Percentiles rank a stretch among this genome's conserved stretches.
These are phyloP conservation scores for Polygonum aviculare DNA, from an alignment of 148 eudicot species.

Conservation along the genomic window DNA sequence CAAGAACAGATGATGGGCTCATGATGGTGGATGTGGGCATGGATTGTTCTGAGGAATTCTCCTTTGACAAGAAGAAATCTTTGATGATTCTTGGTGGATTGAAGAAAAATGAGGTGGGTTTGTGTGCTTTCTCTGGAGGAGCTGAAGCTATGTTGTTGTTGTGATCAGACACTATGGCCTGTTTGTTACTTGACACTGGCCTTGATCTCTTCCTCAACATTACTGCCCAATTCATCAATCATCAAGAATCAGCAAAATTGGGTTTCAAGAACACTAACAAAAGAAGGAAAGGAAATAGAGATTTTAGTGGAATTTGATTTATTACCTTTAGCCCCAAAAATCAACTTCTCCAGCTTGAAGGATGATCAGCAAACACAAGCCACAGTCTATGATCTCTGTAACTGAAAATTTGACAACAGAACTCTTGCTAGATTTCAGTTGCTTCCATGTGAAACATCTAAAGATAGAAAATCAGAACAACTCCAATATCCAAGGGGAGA, in stretches of 20 bases:
- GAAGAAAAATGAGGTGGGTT: slow-evolving; percentile 30
- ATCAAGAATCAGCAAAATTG: not conserved
- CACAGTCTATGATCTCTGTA: not conserved
- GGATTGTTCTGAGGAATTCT: slow-evolving; percentile 9
- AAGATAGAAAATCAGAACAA: not conserved
- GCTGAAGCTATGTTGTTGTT: slow-evolving; percentile 9
- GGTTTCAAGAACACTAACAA: not conserved
- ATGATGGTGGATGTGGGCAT: not conserved
- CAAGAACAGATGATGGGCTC: slow-evolving; percentile 51
- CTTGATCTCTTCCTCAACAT: slow-evolving; percentile 43
- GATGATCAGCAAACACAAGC: not conserved
- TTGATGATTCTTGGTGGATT: slow-evolving; percentile 33
- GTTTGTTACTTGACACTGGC: slow-evolving; percentile 28
- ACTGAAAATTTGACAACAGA: not conserved
- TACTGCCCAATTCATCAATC: slow-evolving; percentile 1
- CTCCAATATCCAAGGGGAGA: not conserved
- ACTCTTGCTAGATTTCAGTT: not conserved
- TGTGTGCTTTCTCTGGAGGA: slow-evolving; percentile 19
- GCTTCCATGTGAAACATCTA: not conserved
- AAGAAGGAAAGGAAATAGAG: too few species aligned
- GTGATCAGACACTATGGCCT: slow-evolving; percentile 36
- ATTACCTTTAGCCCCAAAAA: not conserved
- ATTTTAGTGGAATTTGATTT: not conserved
- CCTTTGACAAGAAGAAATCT: slow-evolving; percentile 16
- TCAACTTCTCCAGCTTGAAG: not conserved